Evolutionary conservation across 225 moss, liverwort and hornwort genomes (phyloP).

Genomic region (Climacium dendroides): DNA sequence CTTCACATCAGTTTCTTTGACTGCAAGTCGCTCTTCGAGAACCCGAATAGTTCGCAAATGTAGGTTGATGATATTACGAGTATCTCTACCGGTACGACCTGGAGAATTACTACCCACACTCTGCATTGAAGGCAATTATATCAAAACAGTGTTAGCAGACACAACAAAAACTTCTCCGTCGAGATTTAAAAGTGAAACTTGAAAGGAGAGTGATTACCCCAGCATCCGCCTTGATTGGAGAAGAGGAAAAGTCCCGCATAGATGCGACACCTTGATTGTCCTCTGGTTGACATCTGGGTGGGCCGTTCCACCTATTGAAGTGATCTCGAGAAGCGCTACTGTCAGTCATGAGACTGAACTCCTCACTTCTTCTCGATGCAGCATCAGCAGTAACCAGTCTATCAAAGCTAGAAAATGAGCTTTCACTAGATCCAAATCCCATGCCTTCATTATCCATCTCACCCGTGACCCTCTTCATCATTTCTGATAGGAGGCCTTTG

Average conservation of each 20-base stretch:
- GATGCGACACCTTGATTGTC: slow-evolving; percentile 11
- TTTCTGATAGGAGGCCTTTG: slow-evolving; percentile 52
- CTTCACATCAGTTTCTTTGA: slow-evolving; percentile 58
- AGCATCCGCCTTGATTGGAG: slow-evolving; percentile 30
- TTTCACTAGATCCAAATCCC: slow-evolving; percentile 35
- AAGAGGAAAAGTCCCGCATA: slow-evolving; percentile 17
- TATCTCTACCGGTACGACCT: slow-evolving; percentile 43
- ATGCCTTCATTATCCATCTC: slow-evolving; percentile 35
- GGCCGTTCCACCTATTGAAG: slow-evolving; percentile 4
- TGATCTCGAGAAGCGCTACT: slow-evolving; percentile 15
- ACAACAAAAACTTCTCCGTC: not conserved
- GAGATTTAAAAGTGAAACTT: not conserved
- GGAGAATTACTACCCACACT: slow-evolving; percentile 40
- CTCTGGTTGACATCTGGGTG: slow-evolving; percentile 35
- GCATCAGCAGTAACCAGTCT: slow-evolving; percentile 15
- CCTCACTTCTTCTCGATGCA: slow-evolving; percentile 25
- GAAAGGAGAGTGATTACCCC: slow-evolving; percentile 21
- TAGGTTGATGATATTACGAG: slow-evolving; percentile 73
- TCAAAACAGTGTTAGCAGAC: slow-evolving; percentile 1
- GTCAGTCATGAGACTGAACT: slow-evolving; percentile 14
- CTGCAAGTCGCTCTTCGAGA: slow-evolving; percentile 64
- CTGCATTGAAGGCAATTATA: slow-evolving; percentile 26
- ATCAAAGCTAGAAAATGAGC: slow-evolving; percentile 47
- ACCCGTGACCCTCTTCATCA: slow-evolving; percentile 54
- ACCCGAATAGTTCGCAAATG: slow-evolving; percentile 69